Evolutionary conservation across 1,284 basidiomycete genomes (phyloP), one percentile per base, ranked within the genome.

Genomic region (Ganoderma multipileum): DNA sequence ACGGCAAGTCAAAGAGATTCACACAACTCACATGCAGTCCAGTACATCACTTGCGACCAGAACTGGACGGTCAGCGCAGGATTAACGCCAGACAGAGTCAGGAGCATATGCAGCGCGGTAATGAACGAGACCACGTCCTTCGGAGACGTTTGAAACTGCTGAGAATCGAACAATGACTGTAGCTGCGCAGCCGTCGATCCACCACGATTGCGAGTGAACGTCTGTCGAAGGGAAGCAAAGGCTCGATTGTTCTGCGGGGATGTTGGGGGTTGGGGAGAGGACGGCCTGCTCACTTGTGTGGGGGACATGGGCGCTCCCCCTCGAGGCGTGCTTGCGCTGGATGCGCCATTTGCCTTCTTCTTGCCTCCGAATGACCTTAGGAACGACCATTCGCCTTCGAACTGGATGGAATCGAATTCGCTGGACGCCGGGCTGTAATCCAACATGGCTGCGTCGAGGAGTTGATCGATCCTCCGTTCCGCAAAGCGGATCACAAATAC

Each of bases 331-430:
- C 81, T 67, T 23, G 78, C 74, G 30, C 75, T 77, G 16, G 82
- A 73, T 23, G 80, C 69, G 7, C 71, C 69, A 64, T 82, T 70
- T 30, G 78, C 81, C 79, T 90, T 93, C 83, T 92, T 95, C 70
- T 86, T 87, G 44, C 85, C 82, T 9, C 87, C 87, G 71, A 97
- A 92, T 7, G 91, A 89, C 42, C 94, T 89, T 62, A 98, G 86
- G 74, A 98, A 92, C 0, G 93, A 92, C 96, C 97, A 99, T 73
- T 99, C 97, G 11, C 95, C 96, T 80, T 98, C 96, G 76, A 98
- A 99, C 67, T 96, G 92, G 28, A 99, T 85, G 47, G 90, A 87
- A 60, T 94, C 92, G 70, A 95, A 91, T 66, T 93, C 91, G 11
- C 90, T 91, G 1, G 93, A 89, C 18, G 93, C 83, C 0, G 95